These are phyloP conservation scores for Cystobasidium ongulense DNA, from an alignment of 768 basidiomycete genomes.

Conservation along the genomic window DNA sequence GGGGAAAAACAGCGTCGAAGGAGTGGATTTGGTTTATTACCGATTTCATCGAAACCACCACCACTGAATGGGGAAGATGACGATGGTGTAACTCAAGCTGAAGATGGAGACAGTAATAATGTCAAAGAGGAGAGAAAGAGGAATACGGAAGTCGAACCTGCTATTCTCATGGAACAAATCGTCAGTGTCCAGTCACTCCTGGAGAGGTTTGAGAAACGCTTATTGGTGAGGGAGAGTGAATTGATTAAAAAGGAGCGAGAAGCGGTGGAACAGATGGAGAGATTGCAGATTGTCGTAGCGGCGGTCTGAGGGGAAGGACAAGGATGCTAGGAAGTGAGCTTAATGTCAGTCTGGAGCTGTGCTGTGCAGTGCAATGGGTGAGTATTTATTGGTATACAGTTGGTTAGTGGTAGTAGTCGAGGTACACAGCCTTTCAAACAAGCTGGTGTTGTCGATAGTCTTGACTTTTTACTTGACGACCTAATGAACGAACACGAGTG, in stretches of 20 bases:
- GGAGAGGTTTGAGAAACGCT: constrained; percentile 16
- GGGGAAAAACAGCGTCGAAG: not conserved
- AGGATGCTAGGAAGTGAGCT: not conserved
- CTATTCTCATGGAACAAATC: constrained; percentile 12
- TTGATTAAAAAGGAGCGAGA: constrained; percentile 20
- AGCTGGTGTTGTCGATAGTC: no score
- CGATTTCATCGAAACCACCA: not conserved
- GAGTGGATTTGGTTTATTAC: not conserved
- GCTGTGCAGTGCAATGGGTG: no score
- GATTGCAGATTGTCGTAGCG: not conserved
- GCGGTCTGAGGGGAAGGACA: no score
- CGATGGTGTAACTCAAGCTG: not conserved
- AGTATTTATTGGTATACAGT: no score
- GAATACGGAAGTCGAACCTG: not conserved
- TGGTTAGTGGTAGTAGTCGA: no score
- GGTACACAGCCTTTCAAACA: no score
- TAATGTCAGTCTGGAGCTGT: no score
- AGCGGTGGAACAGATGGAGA: constrained; percentile 5
- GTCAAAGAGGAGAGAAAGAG: not conserved
- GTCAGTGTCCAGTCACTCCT: not conserved
- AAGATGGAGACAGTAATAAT: not conserved
- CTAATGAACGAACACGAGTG: no score
- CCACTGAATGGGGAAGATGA: not conserved
- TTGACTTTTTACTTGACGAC: no score
- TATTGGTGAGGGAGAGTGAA: constrained; percentile 19